A percentile compares a stretch with the other conserved stretches of the same genome.
These are phyloP conservation scores for Aspergillus sojae DNA, from an alignment of 2,329 filamentous ascomycete genomes.

Conservation along the genomic window DNA sequence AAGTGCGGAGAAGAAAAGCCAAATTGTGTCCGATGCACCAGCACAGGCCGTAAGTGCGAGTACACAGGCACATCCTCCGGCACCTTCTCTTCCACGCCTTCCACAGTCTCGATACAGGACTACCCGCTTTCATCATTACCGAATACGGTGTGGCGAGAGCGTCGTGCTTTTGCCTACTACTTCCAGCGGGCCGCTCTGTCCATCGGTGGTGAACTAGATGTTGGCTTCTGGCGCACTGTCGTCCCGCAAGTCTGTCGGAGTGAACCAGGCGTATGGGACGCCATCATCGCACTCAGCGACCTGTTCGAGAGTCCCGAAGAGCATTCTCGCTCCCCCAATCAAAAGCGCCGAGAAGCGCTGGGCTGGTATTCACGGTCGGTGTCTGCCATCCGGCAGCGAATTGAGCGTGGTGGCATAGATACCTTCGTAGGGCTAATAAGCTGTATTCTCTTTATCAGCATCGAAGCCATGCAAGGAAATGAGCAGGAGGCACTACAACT, in stretches of 20 bases:
- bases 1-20: slow-evolving; percentile 42
- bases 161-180: slow-evolving; percentile 41
- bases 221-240: slow-evolving; percentile 35
- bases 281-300: slow-evolving; percentile 38
- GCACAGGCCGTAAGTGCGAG: slow-evolving; percentile 36
- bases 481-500: slow-evolving; percentile 30
- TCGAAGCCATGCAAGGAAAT: slow-evolving; percentile 32
- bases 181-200: slow-evolving; percentile 33
- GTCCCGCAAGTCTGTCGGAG: slow-evolving; percentile 37
- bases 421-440: slow-evolving; percentile 33
- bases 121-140: slow-evolving; percentile 22
- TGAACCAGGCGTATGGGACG: slow-evolving; percentile 40
- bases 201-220: slow-evolving; percentile 35
- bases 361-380: slow-evolving; percentile 37
- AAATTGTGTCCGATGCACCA: slow-evolving; percentile 33
- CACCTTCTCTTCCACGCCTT: background rate
- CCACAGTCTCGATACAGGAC: slow-evolving; percentile 1
- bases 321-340: slow-evolving; percentile 9
- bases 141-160: slow-evolving; percentile 32
- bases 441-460: slow-evolving; percentile 38
- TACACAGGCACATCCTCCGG: slow-evolving; percentile 24
- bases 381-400: slow-evolving; percentile 27
- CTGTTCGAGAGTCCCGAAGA: slow-evolving; percentile 34
- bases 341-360: slow-evolving; percentile 30
- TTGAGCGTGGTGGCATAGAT: slow-evolving; percentile 28